Percentiles rank a stretch among this genome's conserved stretches.
Conservation (phyloP, 2,329 filamentous ascomycete species). For the Penicillium corylophilum region DNA sequence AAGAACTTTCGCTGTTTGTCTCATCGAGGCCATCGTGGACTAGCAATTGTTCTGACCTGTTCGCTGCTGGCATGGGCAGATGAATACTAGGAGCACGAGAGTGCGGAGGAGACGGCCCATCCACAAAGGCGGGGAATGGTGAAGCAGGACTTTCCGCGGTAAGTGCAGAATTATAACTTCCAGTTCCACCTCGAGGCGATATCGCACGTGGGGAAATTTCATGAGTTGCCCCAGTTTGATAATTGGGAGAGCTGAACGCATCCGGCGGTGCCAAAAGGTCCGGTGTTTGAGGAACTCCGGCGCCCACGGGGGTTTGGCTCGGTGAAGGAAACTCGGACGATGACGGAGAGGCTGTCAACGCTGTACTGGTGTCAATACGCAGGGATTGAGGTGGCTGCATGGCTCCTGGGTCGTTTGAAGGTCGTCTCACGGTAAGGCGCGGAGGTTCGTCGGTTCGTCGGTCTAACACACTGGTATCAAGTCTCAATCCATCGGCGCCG, state of each 20-base stretch:
- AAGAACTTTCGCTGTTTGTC: slow-evolving; percentile 42
- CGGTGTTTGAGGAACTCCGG: slow-evolving; percentile 31
- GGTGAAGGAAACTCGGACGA: slow-evolving; percentile 31
- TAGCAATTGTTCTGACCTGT: slow-evolving; percentile 30
- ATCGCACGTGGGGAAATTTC: slow-evolving; percentile 28
- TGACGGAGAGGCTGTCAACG: slow-evolving; percentile 36
- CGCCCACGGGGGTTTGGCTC: slow-evolving; percentile 31
- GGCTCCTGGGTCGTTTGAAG: slow-evolving; percentile 30
- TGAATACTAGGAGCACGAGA: slow-evolving; percentile 57
- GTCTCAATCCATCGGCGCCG: slow-evolving; percentile 50
- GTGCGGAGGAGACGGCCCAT: slow-evolving; percentile 51
- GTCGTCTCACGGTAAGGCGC: slow-evolving; percentile 42
- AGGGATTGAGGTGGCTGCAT: slow-evolving; percentile 17
- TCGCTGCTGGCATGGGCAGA: slow-evolving; percentile 49
- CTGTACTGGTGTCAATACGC: slow-evolving; percentile 24
- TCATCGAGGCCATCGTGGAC: slow-evolving; percentile 29
- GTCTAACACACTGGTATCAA: slow-evolving; percentile 42
- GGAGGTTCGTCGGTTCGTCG: slow-evolving; percentile 23
- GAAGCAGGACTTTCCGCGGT: slow-evolving; percentile 46
- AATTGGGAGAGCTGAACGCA: slow-evolving; percentile 40
- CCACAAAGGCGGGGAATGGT: slow-evolving; percentile 69
- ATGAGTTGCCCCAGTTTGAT: slow-evolving; percentile 25
- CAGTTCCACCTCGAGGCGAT: slow-evolving; percentile 30
- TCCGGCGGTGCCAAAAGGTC: slow-evolving; percentile 46
- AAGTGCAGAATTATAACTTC: slow-evolving; percentile 10